Evolutionary conservation across 176 grass and related monocot species (phyloP), one percentile per base, ranked within the genome.

Genomic region (Cymbopogon citratus): DNA sequence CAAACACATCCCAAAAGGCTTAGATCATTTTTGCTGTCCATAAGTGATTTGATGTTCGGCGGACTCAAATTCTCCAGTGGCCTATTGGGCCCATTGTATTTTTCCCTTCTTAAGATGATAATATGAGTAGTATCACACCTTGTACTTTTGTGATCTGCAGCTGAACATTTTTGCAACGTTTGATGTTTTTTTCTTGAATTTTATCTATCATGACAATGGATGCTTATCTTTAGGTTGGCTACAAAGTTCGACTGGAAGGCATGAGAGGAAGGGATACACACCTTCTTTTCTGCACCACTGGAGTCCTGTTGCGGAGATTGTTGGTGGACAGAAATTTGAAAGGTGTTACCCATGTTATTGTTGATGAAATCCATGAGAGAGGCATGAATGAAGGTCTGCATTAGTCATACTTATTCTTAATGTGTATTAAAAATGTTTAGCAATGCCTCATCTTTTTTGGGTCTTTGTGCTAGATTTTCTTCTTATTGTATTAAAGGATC

Each of bases 301-400:
- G 96, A 25, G 92, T 99, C 69, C 93, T 99, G 74, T 67, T 99
- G 61, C 90, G 96, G 67, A 85, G 96, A 85, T 87, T 99, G 82
- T 88, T 99, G 76, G 87, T 99, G 71, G 96, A 99, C 63, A 84
- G 90, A 86, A 93, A 71, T 64, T 85, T 99, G 87, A 95, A 93
- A 87, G 96, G 96, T 81, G 90, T 95, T 81, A 99, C 87, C 36
- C 92, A 99, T 88, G 96, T 99, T 88, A 80, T 99, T 76, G 96
- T 95, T 31, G 96, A 99, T 91, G 96, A 99, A 86, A 99, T 99
- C 75, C 96, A 99, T 91, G 96, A 99, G 82, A 93, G 92, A 49
- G 96, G 96, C 82, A 99, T 99, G 92, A 99, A 99, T 80, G 96
- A 99, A 93, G 96, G 96, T 99, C n/a, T 76, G 60, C 77, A 62